Percentiles rank a stretch among this genome's conserved stretches.
Evolutionary conservation across 306 rosid species (phyloP).

Genomic region (Malus sieversii): DNA sequence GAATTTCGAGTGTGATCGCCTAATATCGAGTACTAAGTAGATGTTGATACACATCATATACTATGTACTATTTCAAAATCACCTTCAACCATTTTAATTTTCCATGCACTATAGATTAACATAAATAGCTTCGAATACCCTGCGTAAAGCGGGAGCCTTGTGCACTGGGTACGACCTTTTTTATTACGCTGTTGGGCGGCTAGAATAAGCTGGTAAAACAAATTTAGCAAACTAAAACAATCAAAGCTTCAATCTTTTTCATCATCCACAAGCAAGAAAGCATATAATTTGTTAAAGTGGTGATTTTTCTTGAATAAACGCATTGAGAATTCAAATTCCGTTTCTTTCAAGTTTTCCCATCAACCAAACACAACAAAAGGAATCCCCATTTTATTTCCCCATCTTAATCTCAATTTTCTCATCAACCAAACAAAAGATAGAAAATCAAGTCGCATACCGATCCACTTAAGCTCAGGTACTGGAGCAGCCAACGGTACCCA

Average conservation of each 20-base stretch:
- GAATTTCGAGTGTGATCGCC: not conserved
- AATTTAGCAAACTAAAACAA: not conserved
- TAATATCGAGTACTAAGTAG: not conserved
- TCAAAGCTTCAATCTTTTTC: constrained; percentile 1
- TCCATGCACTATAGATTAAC: not conserved
- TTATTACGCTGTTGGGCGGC: not conserved
- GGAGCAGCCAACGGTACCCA: constrained; percentile 75
- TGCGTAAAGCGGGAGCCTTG: no score
- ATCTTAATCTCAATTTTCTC: not conserved
- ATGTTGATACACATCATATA: not conserved
- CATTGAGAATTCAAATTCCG: not conserved
- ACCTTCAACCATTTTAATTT: not conserved
- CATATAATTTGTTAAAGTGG: not conserved
- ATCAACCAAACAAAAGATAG: not conserved
- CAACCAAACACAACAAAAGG: not conserved
- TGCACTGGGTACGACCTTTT: no score
- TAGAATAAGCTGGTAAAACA: not conserved
- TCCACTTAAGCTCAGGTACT: constrained; percentile 60
- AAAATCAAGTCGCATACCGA: constrained; percentile 43
- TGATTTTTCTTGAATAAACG: not conserved
- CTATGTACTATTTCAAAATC: not conserved
- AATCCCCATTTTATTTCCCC: not conserved
- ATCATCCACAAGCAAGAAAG: not conserved
- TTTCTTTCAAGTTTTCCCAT: not conserved
- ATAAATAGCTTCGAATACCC: not conserved